Conservation (phyloP, 805 yeast species). For the Yueomyces sinensis region DNA sequence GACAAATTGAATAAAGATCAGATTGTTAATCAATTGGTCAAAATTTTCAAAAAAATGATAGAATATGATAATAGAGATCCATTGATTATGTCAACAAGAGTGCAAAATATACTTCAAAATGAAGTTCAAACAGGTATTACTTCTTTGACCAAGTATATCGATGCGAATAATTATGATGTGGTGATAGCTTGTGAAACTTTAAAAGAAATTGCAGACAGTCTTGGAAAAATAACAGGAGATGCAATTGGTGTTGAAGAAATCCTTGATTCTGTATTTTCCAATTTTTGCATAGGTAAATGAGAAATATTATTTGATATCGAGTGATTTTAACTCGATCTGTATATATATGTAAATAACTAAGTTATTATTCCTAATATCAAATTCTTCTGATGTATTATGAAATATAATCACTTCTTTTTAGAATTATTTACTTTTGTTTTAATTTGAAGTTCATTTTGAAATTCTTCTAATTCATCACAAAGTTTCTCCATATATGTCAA, state of each 20-base stretch:
- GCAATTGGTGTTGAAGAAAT: conserved; percentile 83
- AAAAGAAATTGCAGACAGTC: conserved; percentile 63
- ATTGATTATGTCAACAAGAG: not conserved
- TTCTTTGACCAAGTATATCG: not conserved
- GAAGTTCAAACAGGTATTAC: not conserved
- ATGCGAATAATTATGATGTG: conserved; percentile 43
- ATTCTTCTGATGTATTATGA: not conserved
- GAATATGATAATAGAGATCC: not conserved
- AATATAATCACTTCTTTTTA: too few species aligned
- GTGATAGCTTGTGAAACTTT: conserved; percentile 73
- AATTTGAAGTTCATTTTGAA: conserved; percentile 42
- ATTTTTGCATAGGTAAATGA: conserved; percentile 87
- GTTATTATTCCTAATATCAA: too few species aligned
- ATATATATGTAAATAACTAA: too few species aligned
- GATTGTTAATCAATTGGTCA: not conserved
- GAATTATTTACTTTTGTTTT: conserved; percentile 27
- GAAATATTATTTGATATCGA: too few species aligned
- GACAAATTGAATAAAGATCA: not conserved
- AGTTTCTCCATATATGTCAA: conserved; percentile 32
- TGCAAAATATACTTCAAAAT: not conserved
- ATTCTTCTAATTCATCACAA: conserved; percentile 45
- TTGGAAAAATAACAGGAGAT: conserved; percentile 87
- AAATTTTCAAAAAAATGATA: not conserved
- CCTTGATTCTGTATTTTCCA: conserved; percentile 79
- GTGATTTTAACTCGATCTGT: too few species aligned